A percentile compares a stretch with the other conserved stretches of the same genome.
Evolutionary conservation across 306 rosid species (phyloP).

Genomic region (Dicorynia guianensis): DNA sequence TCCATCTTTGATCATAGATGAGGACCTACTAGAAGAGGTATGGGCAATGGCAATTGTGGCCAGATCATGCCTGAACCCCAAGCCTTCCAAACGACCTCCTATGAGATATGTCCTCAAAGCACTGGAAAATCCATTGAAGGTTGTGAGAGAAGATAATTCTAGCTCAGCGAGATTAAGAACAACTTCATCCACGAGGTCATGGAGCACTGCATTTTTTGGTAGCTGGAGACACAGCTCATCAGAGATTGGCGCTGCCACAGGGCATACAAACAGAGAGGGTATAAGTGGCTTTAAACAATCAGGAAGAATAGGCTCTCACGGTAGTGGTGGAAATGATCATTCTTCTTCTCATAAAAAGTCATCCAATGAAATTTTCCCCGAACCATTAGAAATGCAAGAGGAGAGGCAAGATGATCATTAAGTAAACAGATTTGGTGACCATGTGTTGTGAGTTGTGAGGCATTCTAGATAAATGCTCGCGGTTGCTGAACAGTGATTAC

Average conservation of each 20-base stretch:
- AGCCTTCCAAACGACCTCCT: constrained; percentile 59
- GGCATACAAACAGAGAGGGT: constrained; percentile 48
- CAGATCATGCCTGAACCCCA: constrained; percentile 66
- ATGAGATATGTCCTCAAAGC: constrained; percentile 69
- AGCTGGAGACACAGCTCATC: constrained; percentile 74
- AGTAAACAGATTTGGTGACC: neutral
- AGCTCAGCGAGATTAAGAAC: constrained; percentile 61
- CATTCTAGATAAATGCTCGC: neutral
- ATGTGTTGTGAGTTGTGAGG: neutral
- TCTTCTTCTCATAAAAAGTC: constrained; percentile 57
- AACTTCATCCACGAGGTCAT: constrained; percentile 59
- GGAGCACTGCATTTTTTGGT: constrained; percentile 62
- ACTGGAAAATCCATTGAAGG: constrained; percentile 68
- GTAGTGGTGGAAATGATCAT: constrained; percentile 56
- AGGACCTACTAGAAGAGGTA: constrained; percentile 67
- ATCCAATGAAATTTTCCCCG: constrained; percentile 67
- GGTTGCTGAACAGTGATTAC: neutral
- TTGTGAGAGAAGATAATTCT: constrained; percentile 62
- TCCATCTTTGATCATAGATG: constrained; percentile 61
- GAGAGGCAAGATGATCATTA: constrained; percentile 51
- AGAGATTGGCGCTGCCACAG: constrained; percentile 42
- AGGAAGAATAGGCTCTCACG: constrained; percentile 50
- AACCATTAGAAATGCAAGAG: constrained; percentile 55
- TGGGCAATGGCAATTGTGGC: constrained; percentile 76
- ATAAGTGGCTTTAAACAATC: constrained; percentile 50